Evolutionary conservation across 2,329 filamentous ascomycete genomes (phyloP), one percentile per base, ranked within the genome.

Genomic region (Neocucurbitaria cava): DNA sequence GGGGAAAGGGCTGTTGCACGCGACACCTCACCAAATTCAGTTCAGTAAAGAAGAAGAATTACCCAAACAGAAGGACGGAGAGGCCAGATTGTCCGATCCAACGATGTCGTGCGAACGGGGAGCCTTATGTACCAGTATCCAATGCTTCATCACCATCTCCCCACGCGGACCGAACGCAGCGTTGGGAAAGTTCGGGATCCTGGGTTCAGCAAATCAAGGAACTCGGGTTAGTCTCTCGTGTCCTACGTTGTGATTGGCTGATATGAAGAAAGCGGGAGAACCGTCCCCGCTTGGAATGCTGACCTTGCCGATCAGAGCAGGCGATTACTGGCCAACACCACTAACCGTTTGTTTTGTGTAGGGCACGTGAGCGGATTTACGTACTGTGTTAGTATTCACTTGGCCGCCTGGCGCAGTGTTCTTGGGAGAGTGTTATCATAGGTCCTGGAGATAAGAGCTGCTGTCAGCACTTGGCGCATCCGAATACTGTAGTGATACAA

Each of bases 21-120:
- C 54, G 51, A 46, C 46, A 47, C 23, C 5, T 39, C 30, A 17
- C 30, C 26, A 21, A 20, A 17, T 30, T n/a, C 33, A 42, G 18
- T 28, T 28, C 11, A 11, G 18, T 18, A 4, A 36, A 39, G 33
- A 30, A 35, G 35, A 45, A 49, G 42, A 39, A 5, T 13, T 28
- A 35, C 21, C 31, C 36, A 47, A 24, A 39, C 11, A 17, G 41
- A 42, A 30, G 49, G 41, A 11, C 7, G 8, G 41, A 43, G 24
- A 10, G 24, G 13, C n/a, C 9, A 3, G 6, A 43, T 3, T 10
- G 24, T 17, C 28, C 20, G 23, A 28, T 15, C n/a, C 8, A 43
- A 23, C 20, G 15, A 11, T 15, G 10, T 8, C 3, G 8, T 10
- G 41, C 24, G 17, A 10, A 24, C 41, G 23, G n/a, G 24, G 13